These are phyloP conservation scores for Lichtheimia ramosa DNA, from an alignment of 371 early-diverging fungal species.

Conservation along the genomic window DNA sequence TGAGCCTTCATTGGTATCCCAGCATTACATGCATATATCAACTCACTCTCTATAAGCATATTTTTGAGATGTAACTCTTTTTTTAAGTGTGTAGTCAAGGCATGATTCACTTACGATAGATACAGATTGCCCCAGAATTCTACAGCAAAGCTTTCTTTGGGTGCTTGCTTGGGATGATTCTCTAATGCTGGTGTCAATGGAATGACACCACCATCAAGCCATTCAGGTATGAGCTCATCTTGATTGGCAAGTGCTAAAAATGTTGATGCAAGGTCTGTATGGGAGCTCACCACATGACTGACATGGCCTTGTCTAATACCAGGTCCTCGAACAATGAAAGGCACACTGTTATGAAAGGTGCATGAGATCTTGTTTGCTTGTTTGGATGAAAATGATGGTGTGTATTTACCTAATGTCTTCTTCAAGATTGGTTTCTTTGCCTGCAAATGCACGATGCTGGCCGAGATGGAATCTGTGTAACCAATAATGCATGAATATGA, in stretches of 20 bases:
- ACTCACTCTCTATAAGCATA: neutral
- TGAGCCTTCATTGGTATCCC: neutral
- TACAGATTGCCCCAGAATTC: conserved; percentile 50
- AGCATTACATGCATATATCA: no score
- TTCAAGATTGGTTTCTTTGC: conserved; percentile 59
- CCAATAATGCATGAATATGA: no score
- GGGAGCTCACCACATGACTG: conserved; percentile 49
- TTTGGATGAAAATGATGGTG: no score
- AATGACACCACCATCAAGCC: conserved; percentile 56
- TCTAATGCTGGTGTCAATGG: conserved; percentile 44
- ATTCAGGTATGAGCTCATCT: conserved; percentile 33
- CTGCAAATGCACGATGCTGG: conserved; percentile 60
- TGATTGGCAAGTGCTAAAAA: conserved; percentile 53
- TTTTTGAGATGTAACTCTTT: no score
- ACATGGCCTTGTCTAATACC: conserved; percentile 49
- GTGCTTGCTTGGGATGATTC: conserved; percentile 34
- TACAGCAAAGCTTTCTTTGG: conserved; percentile 59
- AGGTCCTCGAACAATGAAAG: conserved; percentile 65
- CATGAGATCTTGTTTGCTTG: neutral
- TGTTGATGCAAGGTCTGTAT: conserved; percentile 62
- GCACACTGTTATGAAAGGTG: conserved; percentile 32
- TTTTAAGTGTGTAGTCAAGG: no score
- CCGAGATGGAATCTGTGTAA: conserved; percentile 59
- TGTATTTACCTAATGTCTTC: conserved; percentile 57
- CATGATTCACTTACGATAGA: no score